Evolutionary conservation across 2,329 filamentous ascomycete genomes (phyloP).

Genomic region (Zalaria sp.): DNA sequence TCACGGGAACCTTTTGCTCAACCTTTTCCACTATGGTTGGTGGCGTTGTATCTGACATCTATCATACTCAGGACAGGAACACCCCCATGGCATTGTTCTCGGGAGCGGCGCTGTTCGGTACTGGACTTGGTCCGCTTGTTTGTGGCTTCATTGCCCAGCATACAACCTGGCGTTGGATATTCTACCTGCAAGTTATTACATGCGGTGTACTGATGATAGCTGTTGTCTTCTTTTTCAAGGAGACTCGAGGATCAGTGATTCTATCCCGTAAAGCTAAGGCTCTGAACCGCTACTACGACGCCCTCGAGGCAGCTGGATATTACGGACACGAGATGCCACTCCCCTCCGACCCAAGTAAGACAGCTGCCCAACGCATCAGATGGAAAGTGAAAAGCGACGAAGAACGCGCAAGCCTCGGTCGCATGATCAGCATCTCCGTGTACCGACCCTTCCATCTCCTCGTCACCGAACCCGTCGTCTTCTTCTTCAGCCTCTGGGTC

Average conservation of each 20-base stretch:
- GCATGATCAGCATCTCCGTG: conserved; percentile 61
- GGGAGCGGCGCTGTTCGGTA: conserved; percentile 64
- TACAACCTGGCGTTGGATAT: conserved; percentile 69
- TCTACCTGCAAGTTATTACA: conserved; percentile 69
- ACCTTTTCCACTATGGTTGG: conserved; percentile 81
- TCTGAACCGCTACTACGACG: conserved; percentile 68
- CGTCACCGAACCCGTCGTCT: conserved; percentile 63
- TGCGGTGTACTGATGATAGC: conserved; percentile 48
- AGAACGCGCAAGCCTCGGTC: conserved; percentile 50
- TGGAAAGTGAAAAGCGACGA: conserved; percentile 75
- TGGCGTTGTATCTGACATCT: conserved; percentile 82
- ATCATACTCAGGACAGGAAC: conserved; percentile 64
- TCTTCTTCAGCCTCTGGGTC: conserved; percentile 82
- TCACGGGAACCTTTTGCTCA: conserved; percentile 63
- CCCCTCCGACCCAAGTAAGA: conserved; percentile 11
- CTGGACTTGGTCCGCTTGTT: conserved; percentile 63
- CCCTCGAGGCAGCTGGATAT: conserved; percentile 52
- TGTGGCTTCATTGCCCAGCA: conserved; percentile 54
- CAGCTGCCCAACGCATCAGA: conserved; percentile 43
- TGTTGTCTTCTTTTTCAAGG: conserved; percentile 58
- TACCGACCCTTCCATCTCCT: conserved; percentile 67
- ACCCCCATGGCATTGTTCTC: conserved; percentile 83
- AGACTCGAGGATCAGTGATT: conserved; percentile 70
- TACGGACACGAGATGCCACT: conserved; percentile 36
- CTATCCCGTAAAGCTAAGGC: conserved; percentile 58